These are phyloP conservation scores for Ustanciosporium gigantosporum DNA, from an alignment of 1,284 basidiomycete species.

Conservation along the genomic window DNA sequence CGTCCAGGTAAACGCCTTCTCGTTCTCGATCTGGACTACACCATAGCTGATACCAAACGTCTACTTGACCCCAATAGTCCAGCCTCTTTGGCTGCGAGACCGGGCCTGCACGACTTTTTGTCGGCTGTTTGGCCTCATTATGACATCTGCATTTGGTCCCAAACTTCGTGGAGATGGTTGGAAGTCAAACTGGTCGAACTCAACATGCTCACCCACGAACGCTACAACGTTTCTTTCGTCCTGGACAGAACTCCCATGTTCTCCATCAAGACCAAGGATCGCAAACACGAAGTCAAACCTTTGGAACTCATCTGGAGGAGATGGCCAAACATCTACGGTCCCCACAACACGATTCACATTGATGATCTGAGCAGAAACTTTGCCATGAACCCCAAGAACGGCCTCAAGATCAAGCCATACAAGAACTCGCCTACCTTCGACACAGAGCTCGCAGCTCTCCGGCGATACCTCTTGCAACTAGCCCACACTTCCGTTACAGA, in stretches of 20 bases:
- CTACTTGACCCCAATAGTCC: constrained; percentile 75
- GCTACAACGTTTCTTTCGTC: constrained; percentile 45
- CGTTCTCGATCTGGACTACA: constrained; percentile 83
- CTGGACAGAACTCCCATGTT: constrained; percentile 88
- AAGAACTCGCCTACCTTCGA: constrained; percentile 44
- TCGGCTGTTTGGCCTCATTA: constrained; percentile 54
- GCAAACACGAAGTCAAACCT: constrained; percentile 69
- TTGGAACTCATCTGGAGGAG: constrained; percentile 56
- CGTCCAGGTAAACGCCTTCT: constrained; percentile 67
- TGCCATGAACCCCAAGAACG: constrained; percentile 80
- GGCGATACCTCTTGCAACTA: constrained; percentile 39
- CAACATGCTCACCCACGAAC: constrained; percentile 68
- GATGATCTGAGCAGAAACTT: constrained; percentile 80
- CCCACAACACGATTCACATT: constrained; percentile 78
- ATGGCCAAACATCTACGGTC: constrained; percentile 41
- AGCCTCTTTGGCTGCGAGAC: constrained; percentile 76
- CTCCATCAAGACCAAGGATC: constrained; percentile 72
- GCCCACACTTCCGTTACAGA: constrained; percentile 31
- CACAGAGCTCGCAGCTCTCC: constrained; percentile 38
- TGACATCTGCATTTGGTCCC: constrained; percentile 57
- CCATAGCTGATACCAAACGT: constrained; percentile 55
- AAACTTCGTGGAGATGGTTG: constrained; percentile 85
- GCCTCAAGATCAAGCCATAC: constrained; percentile 75
- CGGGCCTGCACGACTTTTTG: constrained; percentile 77
- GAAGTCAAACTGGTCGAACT: constrained; percentile 87